Conservation (phyloP, 2,329 filamentous ascomycete species). For the Ophiostoma himal-ulmi region DNA sequence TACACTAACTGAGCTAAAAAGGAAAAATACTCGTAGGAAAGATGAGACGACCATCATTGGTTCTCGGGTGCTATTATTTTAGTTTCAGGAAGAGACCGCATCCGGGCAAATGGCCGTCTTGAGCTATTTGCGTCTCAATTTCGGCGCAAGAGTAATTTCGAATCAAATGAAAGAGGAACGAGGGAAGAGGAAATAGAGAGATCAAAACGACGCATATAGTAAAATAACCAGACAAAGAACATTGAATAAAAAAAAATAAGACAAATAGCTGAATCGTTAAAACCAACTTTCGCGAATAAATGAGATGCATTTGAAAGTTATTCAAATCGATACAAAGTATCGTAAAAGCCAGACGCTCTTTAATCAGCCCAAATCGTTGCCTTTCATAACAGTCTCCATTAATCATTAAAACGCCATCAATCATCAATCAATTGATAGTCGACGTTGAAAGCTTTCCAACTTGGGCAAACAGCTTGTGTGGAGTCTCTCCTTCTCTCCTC, state of each 20-base stretch:
- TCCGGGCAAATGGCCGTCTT: slow-evolving; percentile 8
- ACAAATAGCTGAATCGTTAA: not conserved
- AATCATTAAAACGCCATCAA: not conserved
- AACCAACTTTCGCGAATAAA: no score
- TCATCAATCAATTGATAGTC: not conserved
- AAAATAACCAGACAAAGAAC: not conserved
- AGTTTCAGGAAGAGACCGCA: not conserved
- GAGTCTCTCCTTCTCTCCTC: slow-evolving; percentile 14
- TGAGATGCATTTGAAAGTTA: no score
- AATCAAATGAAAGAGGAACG: not conserved
- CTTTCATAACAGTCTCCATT: not conserved
- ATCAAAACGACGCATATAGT: not conserved
- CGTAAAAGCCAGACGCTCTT: no score
- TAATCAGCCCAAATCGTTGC: not conserved
- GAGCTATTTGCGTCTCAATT: not conserved
- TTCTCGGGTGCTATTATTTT: not conserved
- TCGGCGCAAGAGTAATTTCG: not conserved
- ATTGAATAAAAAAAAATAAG: not conserved
- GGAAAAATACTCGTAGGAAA: not conserved
- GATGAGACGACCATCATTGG: no score
- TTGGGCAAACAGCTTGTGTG: slow-evolving; percentile 26
- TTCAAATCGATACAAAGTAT: no score
- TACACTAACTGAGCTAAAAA: not conserved
- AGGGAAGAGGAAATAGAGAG: not conserved
- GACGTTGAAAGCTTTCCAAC: slow-evolving; percentile 17